A percentile compares a stretch with the other conserved stretches of the same genome.
Conservation (phyloP, 1,284 basidiomycete species). For the Inonotus obliquus region DNA sequence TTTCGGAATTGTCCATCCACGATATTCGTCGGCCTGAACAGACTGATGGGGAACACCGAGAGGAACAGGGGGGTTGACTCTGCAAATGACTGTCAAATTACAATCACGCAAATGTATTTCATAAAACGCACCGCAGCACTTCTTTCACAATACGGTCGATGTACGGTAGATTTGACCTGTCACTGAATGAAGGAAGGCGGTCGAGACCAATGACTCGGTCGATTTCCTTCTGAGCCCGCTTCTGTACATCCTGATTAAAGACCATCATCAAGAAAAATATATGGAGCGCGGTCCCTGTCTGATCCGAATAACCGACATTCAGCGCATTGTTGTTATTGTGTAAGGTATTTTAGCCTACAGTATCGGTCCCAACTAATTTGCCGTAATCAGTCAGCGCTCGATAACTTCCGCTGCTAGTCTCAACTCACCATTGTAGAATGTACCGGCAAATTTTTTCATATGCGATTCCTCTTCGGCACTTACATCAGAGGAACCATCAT, state of each 20-base stretch:
- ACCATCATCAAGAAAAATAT: conserved; percentile 13
- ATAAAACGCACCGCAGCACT: conserved; percentile 21
- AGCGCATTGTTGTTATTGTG: background rate
- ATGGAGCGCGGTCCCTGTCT: background rate
- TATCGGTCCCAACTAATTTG: background rate
- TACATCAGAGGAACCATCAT: background rate
- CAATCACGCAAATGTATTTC: no score
- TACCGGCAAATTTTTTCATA: background rate
- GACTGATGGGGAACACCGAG: conserved; percentile 6
- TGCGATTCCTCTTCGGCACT: conserved; percentile 4
- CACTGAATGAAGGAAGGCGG: conserved; percentile 26
- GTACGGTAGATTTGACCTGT: conserved; percentile 25
- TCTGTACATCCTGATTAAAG: conserved; percentile 4
- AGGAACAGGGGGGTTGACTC: background rate
- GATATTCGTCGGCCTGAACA: background rate
- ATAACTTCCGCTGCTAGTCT: background rate
- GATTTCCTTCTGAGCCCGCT: conserved; percentile 11
- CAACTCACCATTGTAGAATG: conserved; percentile 9
- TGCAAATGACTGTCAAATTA: background rate
- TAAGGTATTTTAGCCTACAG: background rate
- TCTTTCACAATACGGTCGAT: conserved; percentile 29
- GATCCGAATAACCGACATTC: background rate
- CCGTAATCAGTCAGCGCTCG: background rate
- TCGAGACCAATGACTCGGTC: conserved; percentile 10
- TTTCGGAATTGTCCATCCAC: background rate